Percentiles rank a stretch among this genome's conserved stretches.
Conservation (phyloP, 805 yeast genomes). For the Hagleromyces aurorensis region DNA sequence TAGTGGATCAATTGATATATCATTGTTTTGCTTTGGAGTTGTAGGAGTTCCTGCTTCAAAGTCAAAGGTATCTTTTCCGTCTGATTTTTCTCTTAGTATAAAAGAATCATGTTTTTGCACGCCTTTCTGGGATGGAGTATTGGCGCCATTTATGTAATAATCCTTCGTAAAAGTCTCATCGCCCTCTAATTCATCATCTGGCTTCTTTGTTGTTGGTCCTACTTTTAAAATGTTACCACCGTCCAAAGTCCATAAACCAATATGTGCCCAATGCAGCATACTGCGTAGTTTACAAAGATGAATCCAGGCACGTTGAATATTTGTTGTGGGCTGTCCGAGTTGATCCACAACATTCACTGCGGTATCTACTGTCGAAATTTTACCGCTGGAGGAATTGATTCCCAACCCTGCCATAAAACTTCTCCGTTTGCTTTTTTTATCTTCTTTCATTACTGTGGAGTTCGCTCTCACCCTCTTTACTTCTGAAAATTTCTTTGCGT, state of each 20-base stretch:
- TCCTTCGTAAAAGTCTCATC: slow-evolving; percentile 1
- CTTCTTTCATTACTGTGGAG: slow-evolving; percentile 12
- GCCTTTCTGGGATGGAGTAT: slow-evolving; percentile 1
- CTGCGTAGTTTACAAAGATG: slow-evolving; percentile 57
- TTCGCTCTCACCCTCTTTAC: slow-evolving; percentile 8
- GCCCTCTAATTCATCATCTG: slow-evolving; percentile 5
- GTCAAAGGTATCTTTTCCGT: slow-evolving; percentile 16
- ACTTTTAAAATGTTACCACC: slow-evolving; percentile 21
- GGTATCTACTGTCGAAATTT: slow-evolving; percentile 10
- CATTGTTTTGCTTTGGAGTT: too few relatives aligned
- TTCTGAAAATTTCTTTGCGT: slow-evolving; percentile 10
- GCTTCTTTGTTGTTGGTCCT: slow-evolving; percentile 17
- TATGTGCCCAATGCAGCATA: slow-evolving; percentile 74
- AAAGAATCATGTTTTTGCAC: slow-evolving; percentile 3
- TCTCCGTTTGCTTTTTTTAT: slow-evolving; percentile 19
- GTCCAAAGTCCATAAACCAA: slow-evolving; percentile 67
- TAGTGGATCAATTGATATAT: too few relatives aligned
- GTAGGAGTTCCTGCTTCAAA: slow-evolving; percentile 18
- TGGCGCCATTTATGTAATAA: slow-evolving; percentile 1
- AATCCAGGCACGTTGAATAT: slow-evolving; percentile 50
- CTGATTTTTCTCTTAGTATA: slow-evolving; percentile 6
- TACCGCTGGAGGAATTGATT: slow-evolving; percentile 8
- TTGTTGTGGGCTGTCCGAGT: slow-evolving; percentile 26
- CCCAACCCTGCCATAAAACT: slow-evolving; percentile 24
- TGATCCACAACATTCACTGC: slow-evolving; percentile 10